These are phyloP conservation scores for Ophiostoma perfectum DNA, from an alignment of 2,329 filamentous ascomycete species.

Conservation along the genomic window DNA sequence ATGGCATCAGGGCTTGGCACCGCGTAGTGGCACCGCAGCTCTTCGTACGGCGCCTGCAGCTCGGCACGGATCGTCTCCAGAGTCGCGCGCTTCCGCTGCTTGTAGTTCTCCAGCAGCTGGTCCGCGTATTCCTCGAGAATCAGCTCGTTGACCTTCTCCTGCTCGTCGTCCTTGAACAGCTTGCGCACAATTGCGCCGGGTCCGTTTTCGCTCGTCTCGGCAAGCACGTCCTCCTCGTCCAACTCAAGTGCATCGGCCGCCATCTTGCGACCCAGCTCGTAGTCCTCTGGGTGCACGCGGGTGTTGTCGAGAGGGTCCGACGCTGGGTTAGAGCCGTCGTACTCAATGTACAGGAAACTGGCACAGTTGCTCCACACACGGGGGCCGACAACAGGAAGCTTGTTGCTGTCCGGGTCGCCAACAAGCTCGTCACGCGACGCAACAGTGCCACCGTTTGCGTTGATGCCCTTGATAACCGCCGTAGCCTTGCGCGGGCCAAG, in stretches of 20 bases:
- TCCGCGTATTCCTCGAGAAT: conserved; percentile 96
- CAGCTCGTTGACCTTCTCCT: conserved; percentile 92
- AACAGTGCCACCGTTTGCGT: conserved; percentile 81
- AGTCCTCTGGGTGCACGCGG: conserved; percentile 95
- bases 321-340: conserved; percentile 71
- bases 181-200: conserved; percentile 86
- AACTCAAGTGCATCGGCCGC: conserved; percentile 93
- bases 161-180: conserved; percentile 88
- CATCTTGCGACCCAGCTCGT: conserved; percentile 97
- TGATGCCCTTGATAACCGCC: conserved; percentile 80
- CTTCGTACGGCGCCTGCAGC: conserved; percentile 87
- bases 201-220: conserved; percentile 84
- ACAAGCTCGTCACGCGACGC: conserved; percentile 81
- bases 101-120: conserved; percentile 87
- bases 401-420: conserved; percentile 75
- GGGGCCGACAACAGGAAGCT: conserved; percentile 73
- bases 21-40: conserved; percentile 76
- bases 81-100: conserved; percentile 90
- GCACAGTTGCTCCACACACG: conserved; percentile 96
- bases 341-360: conserved; percentile 87
- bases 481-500: conserved; percentile 88
- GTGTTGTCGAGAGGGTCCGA: conserved; percentile 95
- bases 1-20: conserved; percentile 68
- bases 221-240: conserved; percentile 96
- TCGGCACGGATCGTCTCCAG: conserved; percentile 94